Conservation (phyloP, 805 yeast genomes). For the Saturnispora serradocipensis region DNA sequence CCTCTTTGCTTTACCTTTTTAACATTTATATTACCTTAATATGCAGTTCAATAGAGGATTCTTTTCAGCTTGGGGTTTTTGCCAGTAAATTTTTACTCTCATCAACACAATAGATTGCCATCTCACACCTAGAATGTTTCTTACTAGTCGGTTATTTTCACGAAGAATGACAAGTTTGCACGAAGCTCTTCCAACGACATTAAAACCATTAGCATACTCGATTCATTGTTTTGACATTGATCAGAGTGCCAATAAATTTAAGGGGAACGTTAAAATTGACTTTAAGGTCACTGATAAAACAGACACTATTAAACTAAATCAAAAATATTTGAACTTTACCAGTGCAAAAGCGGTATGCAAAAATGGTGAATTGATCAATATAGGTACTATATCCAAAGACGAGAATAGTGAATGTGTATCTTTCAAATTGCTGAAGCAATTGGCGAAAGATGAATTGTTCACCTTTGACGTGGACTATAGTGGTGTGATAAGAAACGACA, state of each 20-base stretch:
- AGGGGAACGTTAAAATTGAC: slow-evolving; percentile 39
- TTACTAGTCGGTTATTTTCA: background rate
- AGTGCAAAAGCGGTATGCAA: slow-evolving; percentile 16
- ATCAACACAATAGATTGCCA: background rate
- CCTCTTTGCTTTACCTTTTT: background rate
- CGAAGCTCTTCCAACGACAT: slow-evolving; percentile 32
- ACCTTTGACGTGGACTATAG: slow-evolving; percentile 29
- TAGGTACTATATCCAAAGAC: slow-evolving; percentile 14
- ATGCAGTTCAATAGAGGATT: background rate
- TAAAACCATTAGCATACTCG: slow-evolving; percentile 68
- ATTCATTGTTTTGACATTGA: slow-evolving; percentile 55
- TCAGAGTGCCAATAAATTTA: slow-evolving; percentile 34
- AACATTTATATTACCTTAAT: no score
- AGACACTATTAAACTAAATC: slow-evolving; percentile 38
- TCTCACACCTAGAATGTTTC: background rate
- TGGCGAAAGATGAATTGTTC: slow-evolving; percentile 24
- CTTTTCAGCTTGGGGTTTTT: background rate
- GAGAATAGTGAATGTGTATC: slow-evolving; percentile 53
- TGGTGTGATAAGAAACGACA: slow-evolving; percentile 42
- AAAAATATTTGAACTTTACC: slow-evolving; percentile 32
- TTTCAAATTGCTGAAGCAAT: slow-evolving; percentile 37
- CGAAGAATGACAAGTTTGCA: slow-evolving; percentile 36
- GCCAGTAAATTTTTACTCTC: background rate
- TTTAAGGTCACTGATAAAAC: slow-evolving; percentile 37
- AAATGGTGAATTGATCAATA: slow-evolving; percentile 20